Evolutionary conservation across 768 basidiomycete genomes (phyloP).

Genomic region (Mycena rosella): DNA sequence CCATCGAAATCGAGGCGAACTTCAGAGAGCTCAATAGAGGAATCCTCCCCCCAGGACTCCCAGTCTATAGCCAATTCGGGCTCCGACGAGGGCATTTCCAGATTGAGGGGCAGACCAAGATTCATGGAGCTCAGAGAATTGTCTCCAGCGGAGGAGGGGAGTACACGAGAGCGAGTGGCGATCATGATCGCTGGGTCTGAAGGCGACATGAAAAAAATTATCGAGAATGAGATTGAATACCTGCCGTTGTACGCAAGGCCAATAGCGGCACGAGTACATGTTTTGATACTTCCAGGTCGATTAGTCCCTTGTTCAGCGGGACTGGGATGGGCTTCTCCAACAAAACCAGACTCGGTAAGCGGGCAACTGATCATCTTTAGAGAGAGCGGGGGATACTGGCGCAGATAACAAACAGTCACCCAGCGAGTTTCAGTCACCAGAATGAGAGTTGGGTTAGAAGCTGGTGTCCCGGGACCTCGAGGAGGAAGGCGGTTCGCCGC

Average conservation of each 20-base stretch:
- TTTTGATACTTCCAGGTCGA: slow-evolving; percentile 51
- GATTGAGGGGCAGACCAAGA: slow-evolving; percentile 52
- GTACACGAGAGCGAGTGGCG: slow-evolving; percentile 70
- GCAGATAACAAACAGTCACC: slow-evolving; percentile 67
- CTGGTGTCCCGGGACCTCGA: slow-evolving; percentile 67
- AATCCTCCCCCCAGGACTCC: slow-evolving; percentile 73
- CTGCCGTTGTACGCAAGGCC: slow-evolving; percentile 72
- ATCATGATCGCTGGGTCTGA: slow-evolving; percentile 70
- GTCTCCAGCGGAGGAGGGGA: slow-evolving; percentile 51
- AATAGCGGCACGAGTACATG: slow-evolving; percentile 72
- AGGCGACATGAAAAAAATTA: neutral
- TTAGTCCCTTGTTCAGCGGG: slow-evolving; percentile 47
- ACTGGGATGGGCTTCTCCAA: slow-evolving; percentile 50
- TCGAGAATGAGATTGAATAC: slow-evolving; percentile 1
- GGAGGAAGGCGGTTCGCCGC: slow-evolving; percentile 66
- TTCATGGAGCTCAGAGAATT: slow-evolving; percentile 57
- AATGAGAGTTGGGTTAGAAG: slow-evolving; percentile 67
- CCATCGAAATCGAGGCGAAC: slow-evolving; percentile 66
- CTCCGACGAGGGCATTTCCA: slow-evolving; percentile 43
- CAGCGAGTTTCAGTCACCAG: slow-evolving; percentile 76
- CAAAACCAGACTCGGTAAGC: slow-evolving; percentile 55
- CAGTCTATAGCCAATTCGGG: slow-evolving; percentile 52
- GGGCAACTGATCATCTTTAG: slow-evolving; percentile 65
- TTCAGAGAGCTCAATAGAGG: slow-evolving; percentile 71
- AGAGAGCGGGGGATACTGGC: slow-evolving; percentile 53